Percentiles rank a stretch among this genome's conserved stretches.
These are phyloP conservation scores for Bocquillonia castaneifolia DNA, from an alignment of 441 rosid species.

Conservation along the genomic window DNA sequence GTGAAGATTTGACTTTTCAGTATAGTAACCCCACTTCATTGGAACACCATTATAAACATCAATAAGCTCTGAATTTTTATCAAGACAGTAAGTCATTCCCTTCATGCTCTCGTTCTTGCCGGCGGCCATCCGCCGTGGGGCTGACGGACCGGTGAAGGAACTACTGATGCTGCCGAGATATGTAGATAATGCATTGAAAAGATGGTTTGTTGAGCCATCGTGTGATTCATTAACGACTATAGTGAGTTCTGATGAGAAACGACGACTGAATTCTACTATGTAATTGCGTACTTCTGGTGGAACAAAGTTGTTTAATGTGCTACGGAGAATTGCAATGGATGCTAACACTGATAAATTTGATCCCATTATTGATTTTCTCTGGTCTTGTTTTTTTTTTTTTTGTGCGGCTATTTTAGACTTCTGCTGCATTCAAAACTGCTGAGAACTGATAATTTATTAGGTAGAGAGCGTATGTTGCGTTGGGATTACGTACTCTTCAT, in stretches of 20 bases:
- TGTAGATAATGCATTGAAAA: conserved; percentile 22
- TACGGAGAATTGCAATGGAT: conserved; percentile 30
- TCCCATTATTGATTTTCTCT: conserved; percentile 21
- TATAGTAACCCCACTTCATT: conserved; percentile 29
- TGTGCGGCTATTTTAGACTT: background rate
- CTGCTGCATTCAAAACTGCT: too few relatives aligned
- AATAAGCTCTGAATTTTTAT: conserved; percentile 26
- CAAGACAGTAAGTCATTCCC: conserved; percentile 24
- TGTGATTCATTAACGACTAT: conserved; percentile 30
- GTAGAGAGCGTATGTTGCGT: too few relatives aligned
- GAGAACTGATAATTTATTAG: too few relatives aligned
- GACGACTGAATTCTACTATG: conserved; percentile 22
- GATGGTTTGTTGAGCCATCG: conserved; percentile 32
- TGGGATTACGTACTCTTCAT: too few relatives aligned
- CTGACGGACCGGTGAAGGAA: background rate
- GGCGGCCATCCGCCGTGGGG: conserved; percentile 24
- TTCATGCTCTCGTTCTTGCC: conserved; percentile 31
- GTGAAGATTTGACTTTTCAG: conserved; percentile 21
- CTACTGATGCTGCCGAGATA: conserved; percentile 29
- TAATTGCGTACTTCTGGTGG: conserved; percentile 30
- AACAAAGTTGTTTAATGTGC: conserved; percentile 22
- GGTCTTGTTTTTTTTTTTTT: background rate
- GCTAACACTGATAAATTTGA: conserved; percentile 29
- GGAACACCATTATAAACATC: conserved; percentile 25
- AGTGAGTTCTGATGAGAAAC: conserved; percentile 29